Percentiles rank a stretch among this genome's conserved stretches.
Conservation (phyloP, 257 asterid genomes). For the Osmanthus fragrans region DNA sequence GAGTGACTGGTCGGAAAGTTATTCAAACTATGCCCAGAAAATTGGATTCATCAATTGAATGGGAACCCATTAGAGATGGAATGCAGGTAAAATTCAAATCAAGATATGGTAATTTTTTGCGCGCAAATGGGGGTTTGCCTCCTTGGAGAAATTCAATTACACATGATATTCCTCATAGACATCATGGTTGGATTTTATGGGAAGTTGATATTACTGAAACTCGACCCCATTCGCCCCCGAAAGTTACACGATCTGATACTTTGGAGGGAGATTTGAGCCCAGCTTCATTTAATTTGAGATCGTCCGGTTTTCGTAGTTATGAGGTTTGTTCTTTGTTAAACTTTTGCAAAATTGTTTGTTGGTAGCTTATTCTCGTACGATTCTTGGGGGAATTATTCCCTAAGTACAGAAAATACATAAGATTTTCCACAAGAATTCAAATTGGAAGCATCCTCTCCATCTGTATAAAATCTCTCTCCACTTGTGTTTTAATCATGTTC, state of each 20-base stretch:
- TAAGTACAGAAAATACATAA: no score
- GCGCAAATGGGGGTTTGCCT: slow-evolving; percentile 90
- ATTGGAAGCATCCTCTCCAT: no score
- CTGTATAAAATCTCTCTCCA: no score
- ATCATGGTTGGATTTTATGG: slow-evolving; percentile 78
- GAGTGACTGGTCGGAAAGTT: slow-evolving; percentile 74
- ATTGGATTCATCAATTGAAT: slow-evolving; percentile 66
- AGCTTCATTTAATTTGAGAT: slow-evolving; percentile 41
- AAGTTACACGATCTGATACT: slow-evolving; percentile 32
- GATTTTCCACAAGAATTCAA: no score
- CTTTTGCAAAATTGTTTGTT: neutral
- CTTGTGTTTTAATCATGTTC: no score
- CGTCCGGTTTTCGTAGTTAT: slow-evolving; percentile 22
- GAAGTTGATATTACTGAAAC: slow-evolving; percentile 59
- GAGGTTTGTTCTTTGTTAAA: slow-evolving; percentile 27
- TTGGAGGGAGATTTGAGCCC: slow-evolving; percentile 42
- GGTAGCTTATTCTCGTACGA: neutral
- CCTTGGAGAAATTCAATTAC: slow-evolving; percentile 95
- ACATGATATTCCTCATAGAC: slow-evolving; percentile 79
- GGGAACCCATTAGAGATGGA: slow-evolving; percentile 86
- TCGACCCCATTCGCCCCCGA: slow-evolving; percentile 44
- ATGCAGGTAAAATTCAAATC: slow-evolving; percentile 58
- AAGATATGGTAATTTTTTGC: slow-evolving; percentile 72
- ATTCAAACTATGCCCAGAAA: slow-evolving; percentile 57
- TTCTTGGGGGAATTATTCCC: no score